Evolutionary conservation across 1,139 yeast genomes (phyloP), one percentile per base, ranked within the genome.

Genomic region (Diutina catenulata): DNA sequence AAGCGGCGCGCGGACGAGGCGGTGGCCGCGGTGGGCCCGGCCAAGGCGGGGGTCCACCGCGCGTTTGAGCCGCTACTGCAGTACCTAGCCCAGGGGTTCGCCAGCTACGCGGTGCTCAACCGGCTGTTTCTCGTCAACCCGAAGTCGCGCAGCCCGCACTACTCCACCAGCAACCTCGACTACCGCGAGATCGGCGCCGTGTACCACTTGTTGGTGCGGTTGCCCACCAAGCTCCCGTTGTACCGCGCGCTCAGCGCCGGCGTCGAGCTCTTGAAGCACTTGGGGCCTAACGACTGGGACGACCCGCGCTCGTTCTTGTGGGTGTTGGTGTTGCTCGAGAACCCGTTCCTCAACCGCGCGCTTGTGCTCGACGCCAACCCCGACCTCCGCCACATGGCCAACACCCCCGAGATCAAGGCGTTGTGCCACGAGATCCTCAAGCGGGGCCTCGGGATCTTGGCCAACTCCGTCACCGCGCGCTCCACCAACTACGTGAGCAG

Each of bases 361-460:
- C 55, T 78, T 27, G 33, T 44, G 53, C 51, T 57, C 49, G 52
- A 47, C 49, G 51, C 47, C 32, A 45, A 42, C 37, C 32, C 39
- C 42, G 36, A 16, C 33, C 39, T 13, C 37, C 38, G 33, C 13
- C 23, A 36, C 33, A 64, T 66, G 65, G 55, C 64, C 28, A 69
- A 69, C 24, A 55, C 66, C 0, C 67, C 71, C 0, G 81, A 76
- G 46, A 64, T 80, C 10, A 69, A 69, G 43, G 56, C 70, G 0
- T 48, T 78, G 13, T 65, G 78, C 19, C 78, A 76, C 49, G 88
- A 82, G 38, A 64, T 86, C 3, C 51, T 78, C 19, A 81, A 80
- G 49, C 62, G 88, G 37, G 57, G 74, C 3, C 59, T 83, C 28
- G 94, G 94, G 0, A 60, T 80, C 4, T 47, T 84, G 37, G 66